Conservation (phyloP, 352 stramenopile genomes). For the Phytopythium kandeliae region DNA sequence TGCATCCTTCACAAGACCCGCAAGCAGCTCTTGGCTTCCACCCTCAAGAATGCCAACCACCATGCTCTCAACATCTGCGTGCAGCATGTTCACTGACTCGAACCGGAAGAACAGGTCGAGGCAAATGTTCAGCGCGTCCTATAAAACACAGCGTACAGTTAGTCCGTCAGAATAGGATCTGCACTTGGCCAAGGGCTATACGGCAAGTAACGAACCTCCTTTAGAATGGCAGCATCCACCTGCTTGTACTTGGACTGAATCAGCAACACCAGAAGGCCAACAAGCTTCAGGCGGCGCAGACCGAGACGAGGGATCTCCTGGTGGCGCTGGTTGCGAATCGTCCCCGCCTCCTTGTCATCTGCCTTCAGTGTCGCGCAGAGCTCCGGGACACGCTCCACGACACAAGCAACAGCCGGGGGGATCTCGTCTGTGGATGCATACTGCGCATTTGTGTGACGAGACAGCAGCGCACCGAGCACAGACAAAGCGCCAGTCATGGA, state of each 20-base stretch:
- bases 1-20: conserved; percentile 71
- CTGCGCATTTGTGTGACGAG: conserved; percentile 68
- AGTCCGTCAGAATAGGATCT: neutral
- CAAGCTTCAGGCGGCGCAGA: conserved; percentile 75
- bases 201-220: conserved; percentile 21
- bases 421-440: conserved; percentile 66
- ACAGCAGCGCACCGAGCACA: conserved; percentile 70
- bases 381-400: conserved; percentile 54
- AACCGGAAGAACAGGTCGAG: conserved; percentile 87
- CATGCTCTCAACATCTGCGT: conserved; percentile 84
- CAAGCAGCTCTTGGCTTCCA: conserved; percentile 64
- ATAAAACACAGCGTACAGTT: neutral
- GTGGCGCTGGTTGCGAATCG: conserved; percentile 67
- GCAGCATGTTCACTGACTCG: conserved; percentile 84
- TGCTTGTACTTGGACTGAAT: conserved; percentile 84
- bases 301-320: conserved; percentile 68
- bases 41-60: conserved; percentile 79
- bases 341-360: conserved; percentile 58
- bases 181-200: neutral
- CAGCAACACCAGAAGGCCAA: conserved; percentile 68
- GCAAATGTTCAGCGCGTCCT: conserved; percentile 65
- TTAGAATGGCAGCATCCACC: conserved; percentile 60
- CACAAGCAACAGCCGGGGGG: conserved; percentile 44
- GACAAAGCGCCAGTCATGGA: conserved; percentile 80
- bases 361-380: conserved; percentile 56